Conservation (phyloP, 73 alveolate species). For the Paramecium caudatum region DNA sequence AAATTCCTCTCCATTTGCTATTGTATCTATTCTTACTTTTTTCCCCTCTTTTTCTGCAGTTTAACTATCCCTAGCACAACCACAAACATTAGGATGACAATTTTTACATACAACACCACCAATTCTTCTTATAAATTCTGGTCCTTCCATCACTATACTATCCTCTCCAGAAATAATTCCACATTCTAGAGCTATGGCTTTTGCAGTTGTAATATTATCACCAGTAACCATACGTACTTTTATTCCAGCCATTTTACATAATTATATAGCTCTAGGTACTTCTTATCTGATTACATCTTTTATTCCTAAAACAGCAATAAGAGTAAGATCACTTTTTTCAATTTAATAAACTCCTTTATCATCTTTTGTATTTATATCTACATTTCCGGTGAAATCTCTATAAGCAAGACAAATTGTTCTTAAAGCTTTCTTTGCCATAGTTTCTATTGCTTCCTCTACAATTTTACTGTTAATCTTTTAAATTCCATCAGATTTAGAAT, state of each 20-base stretch:
- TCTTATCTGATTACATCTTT: slow-evolving; percentile 86
- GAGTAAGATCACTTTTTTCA: slow-evolving; percentile 81
- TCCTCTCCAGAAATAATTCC: slow-evolving; percentile 67
- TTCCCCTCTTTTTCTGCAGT: slow-evolving; percentile 57
- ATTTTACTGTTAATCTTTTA: slow-evolving; percentile 69
- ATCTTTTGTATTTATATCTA: slow-evolving; percentile 76
- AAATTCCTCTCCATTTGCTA: slow-evolving; percentile 84
- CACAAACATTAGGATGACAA: slow-evolving; percentile 76
- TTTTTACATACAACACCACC: slow-evolving; percentile 91
- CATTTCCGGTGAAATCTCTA: slow-evolving; percentile 75
- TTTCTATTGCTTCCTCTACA: slow-evolving; percentile 81
- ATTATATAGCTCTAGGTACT: slow-evolving; percentile 76
- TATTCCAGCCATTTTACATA: slow-evolving; percentile 84
- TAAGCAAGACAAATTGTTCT: slow-evolving; percentile 82
- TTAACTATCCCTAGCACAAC: slow-evolving; percentile 75
- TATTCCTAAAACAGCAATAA: slow-evolving; percentile 88
- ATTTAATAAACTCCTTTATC: slow-evolving; percentile 75
- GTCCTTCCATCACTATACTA: slow-evolving; percentile 79
- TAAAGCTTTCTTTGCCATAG: slow-evolving; percentile 81
- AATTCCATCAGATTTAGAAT: slow-evolving; percentile 77
- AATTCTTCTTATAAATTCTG: slow-evolving; percentile 83
- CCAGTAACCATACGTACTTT: slow-evolving; percentile 96
- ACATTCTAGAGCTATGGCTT: slow-evolving; percentile 94
- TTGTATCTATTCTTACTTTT: slow-evolving; percentile 80
- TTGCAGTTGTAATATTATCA: slow-evolving; percentile 91